phyloP scores from a whole-genome alignment of 768 basidiomycete species.

The Kondoa malvinella region DNA sequence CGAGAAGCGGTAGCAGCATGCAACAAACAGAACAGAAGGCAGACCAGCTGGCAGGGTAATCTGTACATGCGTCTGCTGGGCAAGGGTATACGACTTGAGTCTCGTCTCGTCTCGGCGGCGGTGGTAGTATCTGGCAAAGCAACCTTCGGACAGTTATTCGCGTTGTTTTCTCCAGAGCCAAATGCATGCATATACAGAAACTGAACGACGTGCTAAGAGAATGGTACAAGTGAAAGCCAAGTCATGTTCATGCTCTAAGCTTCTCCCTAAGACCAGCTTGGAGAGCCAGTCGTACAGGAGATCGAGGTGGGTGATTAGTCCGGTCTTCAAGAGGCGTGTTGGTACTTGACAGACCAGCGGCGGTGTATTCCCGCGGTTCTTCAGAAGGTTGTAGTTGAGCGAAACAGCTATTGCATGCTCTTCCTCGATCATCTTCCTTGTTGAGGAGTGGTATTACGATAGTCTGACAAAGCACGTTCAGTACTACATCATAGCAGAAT shows the following conservation, averaged over 20 bases:
- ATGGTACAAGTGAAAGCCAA: too few relatives aligned
- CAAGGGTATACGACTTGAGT: too few relatives aligned
- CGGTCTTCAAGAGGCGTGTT: not conserved
- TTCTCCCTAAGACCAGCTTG: not conserved
- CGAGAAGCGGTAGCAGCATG: not conserved
- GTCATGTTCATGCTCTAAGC: not conserved
- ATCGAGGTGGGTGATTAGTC: not conserved
- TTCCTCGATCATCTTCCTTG: not conserved
- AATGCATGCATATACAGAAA: too few relatives aligned
- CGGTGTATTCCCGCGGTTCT: not conserved
- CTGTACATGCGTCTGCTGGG: too few relatives aligned
- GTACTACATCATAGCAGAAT: not conserved
- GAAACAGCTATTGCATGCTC: not conserved
- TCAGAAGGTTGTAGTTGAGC: not conserved
- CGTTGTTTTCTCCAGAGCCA: too few relatives aligned
- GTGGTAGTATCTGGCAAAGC: too few relatives aligned
- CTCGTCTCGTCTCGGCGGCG: too few relatives aligned
- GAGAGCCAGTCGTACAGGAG: not conserved
- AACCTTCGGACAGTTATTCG: too few relatives aligned
- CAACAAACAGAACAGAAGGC: not conserved
- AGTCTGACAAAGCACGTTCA: not conserved
- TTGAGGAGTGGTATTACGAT: not conserved
- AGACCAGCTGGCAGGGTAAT: too few relatives aligned
- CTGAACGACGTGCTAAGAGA: too few relatives aligned
- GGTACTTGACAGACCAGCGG: not conserved